Conservation (phyloP, 495 filamentous ascomycete genomes). For the Trichoderma parareesei region DNA sequence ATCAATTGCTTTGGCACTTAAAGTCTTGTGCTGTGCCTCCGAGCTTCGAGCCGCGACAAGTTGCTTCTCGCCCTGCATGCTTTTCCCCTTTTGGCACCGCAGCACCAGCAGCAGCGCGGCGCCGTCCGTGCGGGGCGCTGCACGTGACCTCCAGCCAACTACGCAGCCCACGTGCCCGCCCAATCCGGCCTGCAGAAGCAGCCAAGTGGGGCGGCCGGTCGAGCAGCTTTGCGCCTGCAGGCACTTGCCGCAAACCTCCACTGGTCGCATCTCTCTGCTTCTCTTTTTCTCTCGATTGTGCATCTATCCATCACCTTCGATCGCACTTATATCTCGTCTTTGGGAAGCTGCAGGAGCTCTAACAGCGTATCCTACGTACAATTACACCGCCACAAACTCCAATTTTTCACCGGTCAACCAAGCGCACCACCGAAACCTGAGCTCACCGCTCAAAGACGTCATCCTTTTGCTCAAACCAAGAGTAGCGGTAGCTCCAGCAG, state of each 20-base stretch:
- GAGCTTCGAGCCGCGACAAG: constrained; percentile 5
- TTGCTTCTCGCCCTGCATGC: constrained; percentile 8
- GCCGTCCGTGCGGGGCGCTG: background rate
- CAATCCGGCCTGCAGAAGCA: constrained; percentile 7
- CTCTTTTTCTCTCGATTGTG: background rate
- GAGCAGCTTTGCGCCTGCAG: background rate
- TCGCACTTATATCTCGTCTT: background rate
- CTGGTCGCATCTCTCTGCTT: constrained; percentile 6
- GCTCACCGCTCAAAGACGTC: background rate
- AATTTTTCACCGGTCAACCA: background rate
- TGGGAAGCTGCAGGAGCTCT: background rate
- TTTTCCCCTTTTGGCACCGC: constrained; percentile 11
- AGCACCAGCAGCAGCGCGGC: background rate
- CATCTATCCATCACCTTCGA: no score
- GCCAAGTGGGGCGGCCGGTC: background rate
- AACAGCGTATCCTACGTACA: background rate
- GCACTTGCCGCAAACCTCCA: background rate
- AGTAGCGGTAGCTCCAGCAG: background rate
- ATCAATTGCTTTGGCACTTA: no score
- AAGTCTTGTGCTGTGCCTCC: background rate
- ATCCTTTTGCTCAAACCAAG: background rate
- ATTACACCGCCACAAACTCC: background rate
- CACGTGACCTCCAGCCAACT: constrained; percentile 3
- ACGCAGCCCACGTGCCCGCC: constrained; percentile 3
- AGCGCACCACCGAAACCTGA: background rate